These are phyloP conservation scores for Thuidium tamariscinum DNA, from an alignment of 225 moss, liverwort and hornwort genomes.

Conservation along the genomic window DNA sequence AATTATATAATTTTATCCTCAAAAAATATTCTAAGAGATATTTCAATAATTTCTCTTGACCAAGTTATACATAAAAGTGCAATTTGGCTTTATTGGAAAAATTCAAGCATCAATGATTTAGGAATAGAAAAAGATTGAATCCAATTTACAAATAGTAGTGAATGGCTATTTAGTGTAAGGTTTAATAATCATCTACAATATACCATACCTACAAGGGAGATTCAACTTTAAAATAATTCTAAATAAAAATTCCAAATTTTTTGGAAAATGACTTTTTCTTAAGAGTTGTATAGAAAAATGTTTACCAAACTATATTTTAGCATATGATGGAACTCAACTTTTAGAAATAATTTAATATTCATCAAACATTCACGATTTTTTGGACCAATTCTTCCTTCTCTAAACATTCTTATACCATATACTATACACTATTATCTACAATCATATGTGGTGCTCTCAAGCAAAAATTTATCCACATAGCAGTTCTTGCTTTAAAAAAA, in stretches of 20 bases:
- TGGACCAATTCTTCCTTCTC: fast-evolving
- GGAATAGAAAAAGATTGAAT: neutral
- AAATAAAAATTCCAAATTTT: neutral
- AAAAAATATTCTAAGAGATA: neutral
- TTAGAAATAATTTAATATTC: neutral
- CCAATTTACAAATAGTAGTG: neutral
- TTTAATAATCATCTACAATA: neutral
- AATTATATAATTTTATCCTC: neutral
- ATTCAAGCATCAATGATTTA: neutral
- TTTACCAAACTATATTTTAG: neutral
- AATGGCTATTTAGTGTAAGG: neutral
- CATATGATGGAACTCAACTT: too few species aligned
- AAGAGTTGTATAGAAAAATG: neutral
- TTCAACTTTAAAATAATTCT: neutral
- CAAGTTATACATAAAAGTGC: neutral
- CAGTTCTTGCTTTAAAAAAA: too few species aligned
- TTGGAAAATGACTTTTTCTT: neutral
- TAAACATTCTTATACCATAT: neutral
- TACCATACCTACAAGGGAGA: neutral
- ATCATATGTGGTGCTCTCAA: neutral
- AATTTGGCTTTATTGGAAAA: neutral
- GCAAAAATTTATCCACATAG: too few species aligned
- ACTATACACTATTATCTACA: neutral
- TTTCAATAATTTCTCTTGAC: neutral
- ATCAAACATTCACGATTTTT: fast-evolving